Conservation (phyloP, 768 basidiomycete genomes). For the Paxillus rubicundulus region DNA sequence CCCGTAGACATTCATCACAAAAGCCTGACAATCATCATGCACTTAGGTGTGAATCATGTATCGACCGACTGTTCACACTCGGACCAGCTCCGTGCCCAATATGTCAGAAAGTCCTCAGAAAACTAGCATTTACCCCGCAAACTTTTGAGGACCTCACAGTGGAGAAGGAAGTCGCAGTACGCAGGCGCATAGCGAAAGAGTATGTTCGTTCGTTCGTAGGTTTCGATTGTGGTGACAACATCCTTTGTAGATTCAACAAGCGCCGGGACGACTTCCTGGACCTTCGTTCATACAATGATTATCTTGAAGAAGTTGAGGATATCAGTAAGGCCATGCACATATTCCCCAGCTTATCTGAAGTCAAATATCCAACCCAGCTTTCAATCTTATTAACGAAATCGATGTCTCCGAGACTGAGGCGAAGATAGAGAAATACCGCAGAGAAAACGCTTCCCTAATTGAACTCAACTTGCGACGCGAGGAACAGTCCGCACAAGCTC, state of each 20-base stretch:
- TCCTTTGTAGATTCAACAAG: conserved; percentile 81
- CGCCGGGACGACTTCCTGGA: conserved; percentile 83
- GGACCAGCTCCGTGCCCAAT: conserved; percentile 96
- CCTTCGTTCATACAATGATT: conserved; percentile 85
- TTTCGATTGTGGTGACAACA: neutral
- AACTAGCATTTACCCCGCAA: conserved; percentile 92
- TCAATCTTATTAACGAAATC: conserved; percentile 92
- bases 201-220: conserved; percentile 33
- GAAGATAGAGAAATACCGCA: conserved; percentile 73
- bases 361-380: conserved; percentile 50
- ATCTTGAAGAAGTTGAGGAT: conserved; percentile 94
- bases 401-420: conserved; percentile 80
- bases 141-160: conserved; percentile 91
- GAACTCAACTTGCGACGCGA: conserved; percentile 83
- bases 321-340: conserved; percentile 53
- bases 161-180: conserved; percentile 90
- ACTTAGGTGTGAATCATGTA: conserved; percentile 96
- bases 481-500: conserved; percentile 66
- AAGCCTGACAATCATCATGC: conserved; percentile 8
- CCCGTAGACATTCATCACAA: neutral
- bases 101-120: conserved; percentile 82
- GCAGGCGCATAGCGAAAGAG: conserved; percentile 89
- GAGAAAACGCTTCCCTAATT: conserved; percentile 79
- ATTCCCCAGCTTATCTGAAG: neutral
- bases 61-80: conserved; percentile 92